A percentile compares a stretch with the other conserved stretches of the same genome.
phyloP scores from a whole-genome alignment of 192 early-diverging fungal genomes.

The Chytriomyces hyalinus region DNA sequence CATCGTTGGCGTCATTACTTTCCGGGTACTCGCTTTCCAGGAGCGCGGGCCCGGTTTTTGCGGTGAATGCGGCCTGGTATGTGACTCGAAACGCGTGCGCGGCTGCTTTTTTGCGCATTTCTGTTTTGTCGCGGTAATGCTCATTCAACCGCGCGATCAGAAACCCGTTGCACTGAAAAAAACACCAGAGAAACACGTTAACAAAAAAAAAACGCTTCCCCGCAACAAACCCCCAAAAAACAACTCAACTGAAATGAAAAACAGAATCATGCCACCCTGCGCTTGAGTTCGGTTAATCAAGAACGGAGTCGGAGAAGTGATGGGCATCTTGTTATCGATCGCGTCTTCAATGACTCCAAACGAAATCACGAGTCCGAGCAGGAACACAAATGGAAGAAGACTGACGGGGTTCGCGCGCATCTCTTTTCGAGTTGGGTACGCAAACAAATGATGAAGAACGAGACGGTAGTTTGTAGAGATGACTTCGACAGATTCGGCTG shows the following conservation, averaged over 20 bases:
- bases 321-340: not conserved
- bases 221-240: not conserved
- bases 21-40: not conserved
- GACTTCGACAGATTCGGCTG: slow-evolving; percentile 9
- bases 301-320: not conserved
- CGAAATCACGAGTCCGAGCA: slow-evolving; percentile 15
- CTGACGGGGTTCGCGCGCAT: not conserved
- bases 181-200: not conserved
- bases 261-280: slow-evolving; percentile 37
- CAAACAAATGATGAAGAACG: slow-evolving; percentile 22
- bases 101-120: slow-evolving; percentile 29
- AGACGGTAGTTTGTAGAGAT: slow-evolving; percentile 22
- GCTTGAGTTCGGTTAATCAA: slow-evolving; percentile 30
- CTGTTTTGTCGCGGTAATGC: slow-evolving; percentile 34
- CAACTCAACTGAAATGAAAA: slow-evolving; percentile 28
- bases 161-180: slow-evolving; percentile 28
- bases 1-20: not conserved
- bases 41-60: not conserved
- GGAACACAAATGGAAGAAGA: slow-evolving; percentile 31
- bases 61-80: not conserved
- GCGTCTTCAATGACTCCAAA: slow-evolving; percentile 30
- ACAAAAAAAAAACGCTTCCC: not conserved
- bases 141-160: slow-evolving; percentile 28
- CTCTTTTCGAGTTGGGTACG: slow-evolving; percentile 26
- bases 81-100: slow-evolving; percentile 27